Conservation (phyloP, 2,329 filamentous ascomycete species). For the Colletotrichum echinochloae region DNA sequence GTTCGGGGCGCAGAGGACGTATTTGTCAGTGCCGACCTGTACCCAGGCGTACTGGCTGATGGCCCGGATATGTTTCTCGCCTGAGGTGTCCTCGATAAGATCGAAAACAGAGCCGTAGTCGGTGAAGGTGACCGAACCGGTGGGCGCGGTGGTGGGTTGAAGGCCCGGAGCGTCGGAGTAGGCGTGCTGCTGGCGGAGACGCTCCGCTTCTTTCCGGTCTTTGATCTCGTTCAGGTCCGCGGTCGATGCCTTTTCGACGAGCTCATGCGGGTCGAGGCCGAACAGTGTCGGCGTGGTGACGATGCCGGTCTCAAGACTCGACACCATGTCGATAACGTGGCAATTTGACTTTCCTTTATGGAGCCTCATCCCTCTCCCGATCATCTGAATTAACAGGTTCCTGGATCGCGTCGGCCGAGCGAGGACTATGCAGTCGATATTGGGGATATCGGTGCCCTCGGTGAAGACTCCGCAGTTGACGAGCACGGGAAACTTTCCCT, state of each 20-base stretch:
- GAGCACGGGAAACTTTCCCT: constrained; percentile 83
- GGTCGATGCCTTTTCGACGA: constrained; percentile 76
- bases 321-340: constrained; percentile 96
- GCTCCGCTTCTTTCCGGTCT: constrained; percentile 59
- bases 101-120: constrained; percentile 95
- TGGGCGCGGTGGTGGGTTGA: constrained; percentile 5
- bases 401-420: constrained; percentile 89
- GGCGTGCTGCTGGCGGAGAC: constrained; percentile 47
- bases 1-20: constrained; percentile 74
- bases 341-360: constrained; percentile 86
- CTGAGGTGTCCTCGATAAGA: constrained; percentile 83
- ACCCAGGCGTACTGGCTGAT: constrained; percentile 88
- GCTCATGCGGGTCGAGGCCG: constrained; percentile 84
- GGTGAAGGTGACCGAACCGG: constrained; percentile 77
- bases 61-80: constrained; percentile 81
- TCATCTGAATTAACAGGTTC: constrained; percentile 98
- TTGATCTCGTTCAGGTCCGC: constrained; percentile 70
- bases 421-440: constrained; percentile 92
- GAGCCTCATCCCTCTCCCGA: constrained; percentile 90
- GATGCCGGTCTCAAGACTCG: constrained; percentile 84
- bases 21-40: constrained; percentile 75
- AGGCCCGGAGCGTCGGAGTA: constrained; percentile 22
- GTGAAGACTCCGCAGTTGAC: constrained; percentile 97
- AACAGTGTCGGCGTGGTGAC: constrained; percentile 93
- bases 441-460: constrained; percentile 97